Conservation (phyloP, 345 rosid species). For the Citrus cavaleriei region DNA sequence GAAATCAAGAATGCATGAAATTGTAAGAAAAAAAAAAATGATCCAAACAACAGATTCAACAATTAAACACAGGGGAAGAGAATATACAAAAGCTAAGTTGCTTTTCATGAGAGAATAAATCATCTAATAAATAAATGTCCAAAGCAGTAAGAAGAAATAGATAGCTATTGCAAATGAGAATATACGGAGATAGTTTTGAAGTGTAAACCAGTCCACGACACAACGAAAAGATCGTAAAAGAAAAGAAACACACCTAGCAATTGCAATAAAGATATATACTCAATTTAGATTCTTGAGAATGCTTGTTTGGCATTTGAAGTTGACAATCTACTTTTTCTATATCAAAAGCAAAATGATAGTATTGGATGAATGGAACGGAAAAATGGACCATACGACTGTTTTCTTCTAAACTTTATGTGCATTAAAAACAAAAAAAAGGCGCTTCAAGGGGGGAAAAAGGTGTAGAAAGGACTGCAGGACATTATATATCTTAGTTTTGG, state of each 20-base stretch:
- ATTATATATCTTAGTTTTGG: neutral
- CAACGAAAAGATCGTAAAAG: neutral
- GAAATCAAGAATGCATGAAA: constrained; percentile 5
- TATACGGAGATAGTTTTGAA: neutral
- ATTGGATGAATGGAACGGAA: neutral
- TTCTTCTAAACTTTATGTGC: neutral
- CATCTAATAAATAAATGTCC: neutral
- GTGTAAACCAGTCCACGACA: neutral
- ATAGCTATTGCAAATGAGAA: neutral
- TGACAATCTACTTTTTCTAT: neutral
- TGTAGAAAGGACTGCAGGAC: neutral
- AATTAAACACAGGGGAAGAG: neutral
- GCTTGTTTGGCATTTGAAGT: neutral
- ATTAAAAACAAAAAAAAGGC: neutral
- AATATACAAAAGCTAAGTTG: neutral
- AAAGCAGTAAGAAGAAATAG: neutral
- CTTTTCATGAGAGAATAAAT: neutral
- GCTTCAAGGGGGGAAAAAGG: too few species aligned
- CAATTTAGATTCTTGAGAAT: neutral
- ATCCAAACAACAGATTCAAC: neutral
- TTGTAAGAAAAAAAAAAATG: neutral
- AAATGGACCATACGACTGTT: neutral
- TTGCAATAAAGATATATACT: neutral
- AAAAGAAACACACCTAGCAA: neutral
- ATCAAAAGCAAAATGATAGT: neutral